These are phyloP conservation scores for Amaranthus hypochondriacus DNA, from an alignment of 148 eudicot genomes.

Conservation along the genomic window DNA sequence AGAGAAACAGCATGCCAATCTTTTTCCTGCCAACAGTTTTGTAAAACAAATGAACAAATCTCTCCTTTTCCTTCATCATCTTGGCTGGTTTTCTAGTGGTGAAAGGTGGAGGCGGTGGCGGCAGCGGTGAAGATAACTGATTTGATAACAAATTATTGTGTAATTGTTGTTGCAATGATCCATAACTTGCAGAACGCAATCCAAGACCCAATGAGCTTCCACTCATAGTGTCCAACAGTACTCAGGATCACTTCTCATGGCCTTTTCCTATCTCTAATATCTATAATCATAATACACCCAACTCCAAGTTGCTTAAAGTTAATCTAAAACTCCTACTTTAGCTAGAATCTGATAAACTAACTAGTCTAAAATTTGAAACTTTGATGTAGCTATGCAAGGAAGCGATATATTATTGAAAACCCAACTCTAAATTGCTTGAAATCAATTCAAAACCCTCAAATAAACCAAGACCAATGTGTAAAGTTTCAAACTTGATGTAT, in stretches of 20 bases:
- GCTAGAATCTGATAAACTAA: too few relatives aligned
- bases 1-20: constrained; percentile 89
- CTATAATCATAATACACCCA: not conserved
- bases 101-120: constrained; percentile 27
- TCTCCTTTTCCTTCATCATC: constrained; percentile 88
- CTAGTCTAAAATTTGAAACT: too few relatives aligned
- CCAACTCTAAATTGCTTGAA: not conserved
- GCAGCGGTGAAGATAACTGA: constrained; percentile 39
- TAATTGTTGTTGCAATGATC: constrained; percentile 72
- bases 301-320: too few relatives aligned
- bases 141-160: constrained; percentile 37
- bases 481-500: not conserved
- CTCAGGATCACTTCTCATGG: constrained; percentile 51
- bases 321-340: too few relatives aligned
- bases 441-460: not conserved
- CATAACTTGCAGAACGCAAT: constrained; percentile 87
- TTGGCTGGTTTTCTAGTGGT: constrained; percentile 53
- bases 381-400: too few relatives aligned
- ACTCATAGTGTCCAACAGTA: constrained; percentile 65
- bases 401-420: not conserved
- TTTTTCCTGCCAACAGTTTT: constrained; percentile 75
- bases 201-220: constrained; percentile 95
- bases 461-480: not conserved
- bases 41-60: constrained; percentile 60
- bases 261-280: constrained; percentile 17